These are phyloP conservation scores for Coccomyxa sp. DNA, from an alignment of 139 green algal genomes.

Conservation along the genomic window DNA sequence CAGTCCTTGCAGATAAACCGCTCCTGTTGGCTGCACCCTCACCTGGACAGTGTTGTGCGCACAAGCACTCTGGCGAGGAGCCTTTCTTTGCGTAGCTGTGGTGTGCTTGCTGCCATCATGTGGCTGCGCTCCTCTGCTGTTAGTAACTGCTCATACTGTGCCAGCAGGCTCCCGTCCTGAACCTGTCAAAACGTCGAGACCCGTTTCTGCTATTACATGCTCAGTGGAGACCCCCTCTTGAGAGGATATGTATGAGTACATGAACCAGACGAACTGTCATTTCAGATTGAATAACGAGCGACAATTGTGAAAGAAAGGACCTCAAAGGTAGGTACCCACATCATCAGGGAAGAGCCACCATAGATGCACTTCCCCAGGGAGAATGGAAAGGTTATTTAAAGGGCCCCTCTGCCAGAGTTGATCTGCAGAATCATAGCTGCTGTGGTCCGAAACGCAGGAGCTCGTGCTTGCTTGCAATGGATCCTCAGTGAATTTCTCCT, in stretches of 20 bases:
- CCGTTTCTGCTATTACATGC: background rate
- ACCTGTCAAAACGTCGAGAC: slow-evolving; percentile 3
- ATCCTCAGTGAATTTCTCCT: too few species aligned
- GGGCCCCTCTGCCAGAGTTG: too few species aligned
- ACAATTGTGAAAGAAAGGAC: background rate
- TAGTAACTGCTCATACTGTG: slow-evolving; percentile 25
- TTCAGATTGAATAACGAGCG: background rate
- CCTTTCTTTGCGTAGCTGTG: slow-evolving; percentile 30
- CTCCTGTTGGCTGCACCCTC: background rate
- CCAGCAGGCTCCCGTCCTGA: background rate
- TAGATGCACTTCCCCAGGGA: slow-evolving; percentile 32
- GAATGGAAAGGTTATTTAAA: background rate
- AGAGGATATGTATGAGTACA: too few species aligned
- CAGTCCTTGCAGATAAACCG: background rate
- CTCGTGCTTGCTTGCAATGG: too few species aligned
- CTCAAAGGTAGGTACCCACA: background rate
- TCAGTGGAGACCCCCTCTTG: background rate
- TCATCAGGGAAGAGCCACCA: slow-evolving; percentile 39
- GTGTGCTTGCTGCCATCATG: slow-evolving; percentile 2
- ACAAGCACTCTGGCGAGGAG: slow-evolving; percentile 43
- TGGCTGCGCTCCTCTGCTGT: slow-evolving; percentile 25
- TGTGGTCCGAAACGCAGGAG: too few species aligned
- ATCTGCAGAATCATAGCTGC: too few species aligned
- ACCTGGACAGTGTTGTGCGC: slow-evolving; percentile 12
- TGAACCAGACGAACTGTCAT: background rate